Conservation (phyloP, 2,329 filamentous ascomycete species). For the Epichloe gansuensis region DNA sequence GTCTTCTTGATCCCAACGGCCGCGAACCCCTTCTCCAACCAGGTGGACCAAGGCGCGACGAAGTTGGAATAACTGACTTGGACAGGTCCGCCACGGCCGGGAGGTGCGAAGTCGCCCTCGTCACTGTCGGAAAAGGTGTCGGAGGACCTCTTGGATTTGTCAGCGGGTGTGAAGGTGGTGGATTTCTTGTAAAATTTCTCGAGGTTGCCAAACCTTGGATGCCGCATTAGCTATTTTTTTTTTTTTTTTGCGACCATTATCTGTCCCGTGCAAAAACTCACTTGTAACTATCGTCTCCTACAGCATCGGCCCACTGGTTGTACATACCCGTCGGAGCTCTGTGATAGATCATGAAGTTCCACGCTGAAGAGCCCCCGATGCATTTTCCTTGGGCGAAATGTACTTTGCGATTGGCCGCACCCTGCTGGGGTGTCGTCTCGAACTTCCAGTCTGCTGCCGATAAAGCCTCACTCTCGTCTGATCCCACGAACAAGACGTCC, state of each 20-base stretch:
- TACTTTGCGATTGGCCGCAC: conserved; percentile 14
- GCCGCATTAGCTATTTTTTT: background rate
- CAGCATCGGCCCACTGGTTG: too few species aligned
- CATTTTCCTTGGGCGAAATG: conserved; percentile 26
- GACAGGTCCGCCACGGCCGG: conserved; percentile 11
- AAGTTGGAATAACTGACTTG: conserved; percentile 17
- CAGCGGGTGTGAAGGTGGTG: conserved; percentile 15
- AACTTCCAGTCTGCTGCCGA: conserved; percentile 18
- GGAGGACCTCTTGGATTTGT: conserved; percentile 8
- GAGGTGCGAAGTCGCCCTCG: background rate
- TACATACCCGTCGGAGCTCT: conserved; percentile 20
- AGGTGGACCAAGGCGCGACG: conserved; percentile 11
- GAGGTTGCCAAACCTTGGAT: conserved; percentile 10
- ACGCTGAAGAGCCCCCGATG: conserved; percentile 25
- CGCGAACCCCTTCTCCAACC: conserved; percentile 14
- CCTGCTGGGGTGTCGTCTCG: conserved; percentile 15
- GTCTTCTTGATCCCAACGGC: conserved; percentile 15
- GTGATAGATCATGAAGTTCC: conserved; percentile 25
- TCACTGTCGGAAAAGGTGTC: conserved; percentile 4
- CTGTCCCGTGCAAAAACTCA: too few species aligned
- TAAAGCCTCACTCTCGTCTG: conserved; percentile 10
- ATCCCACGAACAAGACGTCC: conserved; percentile 12
- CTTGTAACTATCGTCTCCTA: too few species aligned
- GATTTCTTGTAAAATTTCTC: conserved; percentile 17
- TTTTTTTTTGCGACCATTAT: background rate